Evolutionary conservation across 495 filamentous ascomycete species (phyloP), one percentile per base, ranked within the genome.

Genomic region (Neurospora sp.): DNA sequence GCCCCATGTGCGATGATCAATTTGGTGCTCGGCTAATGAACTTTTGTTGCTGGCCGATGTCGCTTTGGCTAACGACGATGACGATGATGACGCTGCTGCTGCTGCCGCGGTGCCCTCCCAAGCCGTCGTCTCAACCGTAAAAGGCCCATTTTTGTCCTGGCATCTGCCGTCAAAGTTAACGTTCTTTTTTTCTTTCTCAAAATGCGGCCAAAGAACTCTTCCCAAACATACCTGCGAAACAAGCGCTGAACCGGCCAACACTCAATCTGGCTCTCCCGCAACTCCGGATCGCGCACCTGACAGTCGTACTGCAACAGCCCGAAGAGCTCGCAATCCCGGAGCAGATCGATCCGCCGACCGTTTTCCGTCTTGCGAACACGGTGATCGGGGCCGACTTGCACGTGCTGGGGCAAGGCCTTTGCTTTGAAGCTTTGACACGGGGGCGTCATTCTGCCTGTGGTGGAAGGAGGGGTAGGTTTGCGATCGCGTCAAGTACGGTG

Each of bases 301-400:
- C 94, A 97, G 4, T 89, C 88, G 82, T 96, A 97, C 82, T 97
- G 94, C 74, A 93, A 81, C 85, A 97, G 85, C 81, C 92, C 90
- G 71, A 92, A 80, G 39, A 96, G 84, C 78, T 91, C 86, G 54
- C 94, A 97, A 66, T 80, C 76, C 28, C 88, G 83, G 70, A 87
- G 83, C 19, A 96, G 82, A 69, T 92, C 85, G 75, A 91, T 81
- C 43, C 79, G 76, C 9, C 76, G 72, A 70, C 81, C 85, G 70
- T 77, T 76, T 40, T 77, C 81, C 28, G 81, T 80, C 78, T 92
- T 89, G 71, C 87, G 86, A 72, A 75, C 71, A 71, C 83, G 86
- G 6, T 86, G 85, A 70, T 84, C 78, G 11, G 79, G 72, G 15
- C 79, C 82, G 19, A 82, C 71, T 73, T 92, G 89, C 71, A 90